A percentile compares a stretch with the other conserved stretches of the same genome.
Evolutionary conservation across 495 filamentous ascomycete genomes (phyloP).

Genomic region (Aspergillus egyptiacus): DNA sequence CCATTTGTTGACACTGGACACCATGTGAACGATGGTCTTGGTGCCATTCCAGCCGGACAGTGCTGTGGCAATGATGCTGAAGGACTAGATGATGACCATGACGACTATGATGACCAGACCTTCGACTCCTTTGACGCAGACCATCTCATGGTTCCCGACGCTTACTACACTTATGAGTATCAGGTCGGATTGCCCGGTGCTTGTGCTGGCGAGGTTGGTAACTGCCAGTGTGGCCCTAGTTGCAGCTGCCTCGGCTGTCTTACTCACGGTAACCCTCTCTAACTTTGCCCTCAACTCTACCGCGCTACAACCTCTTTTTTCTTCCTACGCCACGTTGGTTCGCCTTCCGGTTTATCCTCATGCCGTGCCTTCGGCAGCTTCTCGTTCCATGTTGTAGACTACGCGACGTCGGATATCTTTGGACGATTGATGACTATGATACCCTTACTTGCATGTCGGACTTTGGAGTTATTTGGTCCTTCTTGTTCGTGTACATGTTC

Average conservation of each 20-base stretch:
- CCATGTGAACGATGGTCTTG: not conserved
- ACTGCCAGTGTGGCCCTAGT: conserved; percentile 45
- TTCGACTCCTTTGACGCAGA: conserved; percentile 22
- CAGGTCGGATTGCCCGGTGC: conserved; percentile 34
- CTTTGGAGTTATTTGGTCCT: conserved; percentile 9
- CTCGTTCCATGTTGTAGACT: conserved; percentile 1
- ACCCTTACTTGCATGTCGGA: conserved; percentile 24
- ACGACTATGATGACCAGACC: conserved; percentile 28
- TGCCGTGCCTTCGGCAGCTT: not conserved
- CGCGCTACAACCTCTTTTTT: not conserved
- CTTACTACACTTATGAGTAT: conserved; percentile 45
- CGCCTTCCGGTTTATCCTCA: not conserved
- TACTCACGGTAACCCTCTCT: conserved; percentile 27
- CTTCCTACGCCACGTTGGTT: not conserved
- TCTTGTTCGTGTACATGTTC: conserved; percentile 8
- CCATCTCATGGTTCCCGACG: conserved; percentile 38
- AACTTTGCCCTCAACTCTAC: not conserved
- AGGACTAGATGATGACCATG: conserved; percentile 22
- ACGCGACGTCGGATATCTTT: conserved; percentile 5
- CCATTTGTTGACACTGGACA: not conserved
- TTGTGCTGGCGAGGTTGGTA: conserved; percentile 41
- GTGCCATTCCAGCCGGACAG: conserved; percentile 15
- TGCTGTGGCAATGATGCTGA: not conserved
- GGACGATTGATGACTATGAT: conserved; percentile 29
- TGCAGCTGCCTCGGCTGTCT: conserved; percentile 48